phyloP scores from a whole-genome alignment of 1,139 yeast genomes.

The Geotrichum fermentans region DNA sequence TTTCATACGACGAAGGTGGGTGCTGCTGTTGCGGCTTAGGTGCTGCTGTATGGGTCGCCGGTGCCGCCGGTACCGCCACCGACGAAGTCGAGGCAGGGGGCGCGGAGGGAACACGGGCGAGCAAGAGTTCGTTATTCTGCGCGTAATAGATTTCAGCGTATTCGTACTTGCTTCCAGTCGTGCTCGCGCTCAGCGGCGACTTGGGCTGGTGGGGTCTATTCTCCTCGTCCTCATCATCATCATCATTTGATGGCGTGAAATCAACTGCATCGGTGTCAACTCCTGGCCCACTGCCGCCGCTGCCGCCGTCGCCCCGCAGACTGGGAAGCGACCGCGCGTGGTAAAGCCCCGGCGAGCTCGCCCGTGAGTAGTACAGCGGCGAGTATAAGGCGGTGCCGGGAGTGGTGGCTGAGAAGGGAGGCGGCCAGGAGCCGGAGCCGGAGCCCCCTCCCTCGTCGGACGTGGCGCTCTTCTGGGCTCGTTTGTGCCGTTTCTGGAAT shows the following conservation, averaged over 20 bases:
- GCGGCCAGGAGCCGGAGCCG: background rate
- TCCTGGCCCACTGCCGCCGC: background rate
- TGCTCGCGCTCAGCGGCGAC: background rate
- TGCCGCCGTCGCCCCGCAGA: background rate
- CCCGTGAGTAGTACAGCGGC: conserved; percentile 7
- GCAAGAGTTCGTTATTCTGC: too few species aligned
- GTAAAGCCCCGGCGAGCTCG: conserved; percentile 8
- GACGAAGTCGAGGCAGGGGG: too few species aligned
- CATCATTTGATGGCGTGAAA: too few species aligned
- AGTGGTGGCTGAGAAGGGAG: too few species aligned
- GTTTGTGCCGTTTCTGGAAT: conserved; percentile 1
- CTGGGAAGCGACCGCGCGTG: conserved; percentile 14
- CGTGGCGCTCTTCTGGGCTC: conserved; percentile 7
- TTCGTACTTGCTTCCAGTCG: conserved; percentile 10
- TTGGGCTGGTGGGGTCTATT: background rate
- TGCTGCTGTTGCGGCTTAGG: too few species aligned
- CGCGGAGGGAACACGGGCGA: too few species aligned
- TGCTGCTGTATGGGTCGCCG: too few species aligned
- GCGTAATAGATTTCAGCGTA: conserved; percentile 10
- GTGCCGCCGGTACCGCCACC: too few species aligned
- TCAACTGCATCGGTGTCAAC: background rate
- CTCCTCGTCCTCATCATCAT: background rate
- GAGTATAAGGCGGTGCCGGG: background rate
- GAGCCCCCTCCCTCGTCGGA: conserved; percentile 4
- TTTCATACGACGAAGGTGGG: too few species aligned